phyloP scores from a whole-genome alignment of 345 rosid species.

The Populus nigra region DNA sequence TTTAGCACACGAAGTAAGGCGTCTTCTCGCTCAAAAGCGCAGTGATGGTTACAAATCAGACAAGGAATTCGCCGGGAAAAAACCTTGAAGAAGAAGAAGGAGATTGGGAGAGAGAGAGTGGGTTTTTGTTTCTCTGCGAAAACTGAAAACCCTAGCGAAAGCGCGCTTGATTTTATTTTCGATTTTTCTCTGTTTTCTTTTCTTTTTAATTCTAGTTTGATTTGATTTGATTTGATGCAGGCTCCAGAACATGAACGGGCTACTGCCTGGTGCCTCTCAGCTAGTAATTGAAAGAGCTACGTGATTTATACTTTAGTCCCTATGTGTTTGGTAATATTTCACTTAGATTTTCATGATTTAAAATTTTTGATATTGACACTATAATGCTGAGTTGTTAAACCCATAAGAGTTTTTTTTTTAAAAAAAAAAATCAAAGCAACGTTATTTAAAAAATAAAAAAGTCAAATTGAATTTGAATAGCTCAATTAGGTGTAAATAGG shows the following conservation, averaged over 20 bases:
- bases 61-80: background rate
- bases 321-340: no score
- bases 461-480: no score
- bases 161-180: background rate
- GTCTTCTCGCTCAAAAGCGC: background rate
- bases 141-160: slow-evolving; percentile 4
- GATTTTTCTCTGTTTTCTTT: background rate
- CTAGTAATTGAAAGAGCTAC: no score
- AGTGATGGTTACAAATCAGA: background rate
- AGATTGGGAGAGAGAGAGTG: background rate
- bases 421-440: no score
- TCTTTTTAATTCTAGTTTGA: background rate
- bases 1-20: background rate
- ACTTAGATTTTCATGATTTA: no score
- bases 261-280: no score
- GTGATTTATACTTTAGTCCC: no score
- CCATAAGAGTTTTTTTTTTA: no score
- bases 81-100: background rate
- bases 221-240: background rate
- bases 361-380: no score
- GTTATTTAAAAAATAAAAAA: no score
- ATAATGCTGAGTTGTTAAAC: no score
- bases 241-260: background rate
- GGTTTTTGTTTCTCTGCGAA: background rate
- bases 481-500: no score